Conservation (phyloP, 768 basidiomycete genomes). For the Suillus variegatus region DNA sequence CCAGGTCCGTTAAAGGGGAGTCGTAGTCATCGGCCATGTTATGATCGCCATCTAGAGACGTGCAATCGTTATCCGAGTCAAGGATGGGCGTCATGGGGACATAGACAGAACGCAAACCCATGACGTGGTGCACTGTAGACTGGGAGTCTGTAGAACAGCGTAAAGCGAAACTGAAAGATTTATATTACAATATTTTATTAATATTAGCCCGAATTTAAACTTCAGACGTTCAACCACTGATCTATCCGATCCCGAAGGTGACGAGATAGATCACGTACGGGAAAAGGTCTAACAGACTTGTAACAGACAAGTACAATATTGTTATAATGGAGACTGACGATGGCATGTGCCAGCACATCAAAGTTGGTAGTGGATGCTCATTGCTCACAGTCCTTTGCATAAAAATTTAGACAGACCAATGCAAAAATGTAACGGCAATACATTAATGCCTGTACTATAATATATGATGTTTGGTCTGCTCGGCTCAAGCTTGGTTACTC, state of each 20-base stretch:
- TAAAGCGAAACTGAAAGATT: background rate
- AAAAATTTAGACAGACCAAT: no score
- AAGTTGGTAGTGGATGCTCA: no score
- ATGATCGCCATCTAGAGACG: background rate
- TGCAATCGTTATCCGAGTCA: background rate
- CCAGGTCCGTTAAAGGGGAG: conserved; percentile 4
- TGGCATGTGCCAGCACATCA: no score
- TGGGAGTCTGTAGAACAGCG: background rate
- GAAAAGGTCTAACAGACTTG: no score
- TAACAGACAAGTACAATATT: no score
- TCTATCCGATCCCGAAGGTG: background rate
- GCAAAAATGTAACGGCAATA: no score
- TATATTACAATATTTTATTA: background rate
- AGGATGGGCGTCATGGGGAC: background rate
- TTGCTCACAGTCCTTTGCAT: no score
- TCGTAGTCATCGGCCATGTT: background rate
- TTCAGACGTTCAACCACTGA: background rate
- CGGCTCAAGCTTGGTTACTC: no score
- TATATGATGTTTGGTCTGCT: no score
- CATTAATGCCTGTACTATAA: no score
- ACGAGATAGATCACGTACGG: background rate
- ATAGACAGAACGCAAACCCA: background rate
- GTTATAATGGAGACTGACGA: no score
- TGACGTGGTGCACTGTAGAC: background rate
- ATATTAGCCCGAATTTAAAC: background rate